Percentiles rank a stretch among this genome's conserved stretches.
These are phyloP conservation scores for Bipolaris bicolor DNA, from an alignment of 2,329 filamentous ascomycete genomes.

Conservation along the genomic window DNA sequence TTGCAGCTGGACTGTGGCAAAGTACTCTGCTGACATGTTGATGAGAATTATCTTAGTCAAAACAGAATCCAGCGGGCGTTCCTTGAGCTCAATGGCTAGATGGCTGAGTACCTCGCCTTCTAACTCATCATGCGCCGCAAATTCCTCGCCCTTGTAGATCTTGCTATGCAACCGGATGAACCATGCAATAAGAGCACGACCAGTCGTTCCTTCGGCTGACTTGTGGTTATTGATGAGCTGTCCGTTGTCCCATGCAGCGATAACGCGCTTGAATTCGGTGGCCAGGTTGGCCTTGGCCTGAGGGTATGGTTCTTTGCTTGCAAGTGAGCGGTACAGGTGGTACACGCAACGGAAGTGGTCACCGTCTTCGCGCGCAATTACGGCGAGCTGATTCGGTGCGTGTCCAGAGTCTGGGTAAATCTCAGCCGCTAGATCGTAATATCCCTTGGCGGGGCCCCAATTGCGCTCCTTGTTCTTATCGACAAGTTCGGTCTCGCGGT, in stretches of 20 bases:
- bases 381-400: constrained; percentile 88
- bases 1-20: constrained; percentile 67
- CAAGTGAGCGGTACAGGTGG: constrained; percentile 83
- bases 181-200: constrained; percentile 74
- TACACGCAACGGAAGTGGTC: constrained; percentile 87
- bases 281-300: constrained; percentile 78
- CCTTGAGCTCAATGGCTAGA: constrained; percentile 74
- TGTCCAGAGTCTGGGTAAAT: constrained; percentile 79
- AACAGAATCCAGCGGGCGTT: constrained; percentile 66
- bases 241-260: constrained; percentile 62
- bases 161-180: constrained; percentile 86
- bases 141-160: constrained; percentile 78
- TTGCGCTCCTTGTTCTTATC: constrained; percentile 71
- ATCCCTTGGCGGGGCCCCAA: constrained; percentile 80
- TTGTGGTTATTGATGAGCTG: constrained; percentile 55
- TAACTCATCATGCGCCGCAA: constrained; percentile 77
- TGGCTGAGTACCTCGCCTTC: constrained; percentile 85
- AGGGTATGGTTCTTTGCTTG: constrained; percentile 74
- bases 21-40: constrained; percentile 83
- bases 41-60: constrained; percentile 82
- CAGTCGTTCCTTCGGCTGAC: constrained; percentile 55
- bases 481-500: constrained; percentile 75
- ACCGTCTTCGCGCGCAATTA: constrained; percentile 77
- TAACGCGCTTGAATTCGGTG: constrained; percentile 74
- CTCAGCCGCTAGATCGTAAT: constrained; percentile 81